Evolutionary conservation across 176 grass and related monocot species (phyloP), one percentile per base, ranked within the genome.

Genomic region (Hordeum marinum): DNA sequence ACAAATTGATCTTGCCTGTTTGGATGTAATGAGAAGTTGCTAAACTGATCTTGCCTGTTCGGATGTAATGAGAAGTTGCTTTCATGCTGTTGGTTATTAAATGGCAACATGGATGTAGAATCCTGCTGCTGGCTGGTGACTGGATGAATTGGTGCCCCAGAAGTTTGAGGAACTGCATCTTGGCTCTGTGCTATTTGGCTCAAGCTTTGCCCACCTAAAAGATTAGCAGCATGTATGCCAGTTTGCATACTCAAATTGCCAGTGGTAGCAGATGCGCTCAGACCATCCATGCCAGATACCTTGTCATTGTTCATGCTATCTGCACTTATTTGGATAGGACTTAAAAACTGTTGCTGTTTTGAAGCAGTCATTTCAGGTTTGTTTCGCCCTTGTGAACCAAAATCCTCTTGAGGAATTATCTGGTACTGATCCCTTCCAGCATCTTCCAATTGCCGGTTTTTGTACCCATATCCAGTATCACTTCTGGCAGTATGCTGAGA

Each of bases 1-100:
- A 64, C 55, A 68, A 90, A 90, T n/a, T 90, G 88, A 48, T 85
- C 82, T 67, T 90, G 90, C 66, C 87, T 71, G 72, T 72, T 80
- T 76, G 80, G 61, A 79, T 84, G 90, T 20, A 89, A 59, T 42
- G 86, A 50, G 76, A 85, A 90, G 52, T 65, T 62, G 39, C 76
- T 80, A 68, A 90, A 90, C 34, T 89, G 88, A 48, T 85, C 82
- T 67, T 90, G 90, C 66, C 87, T 71, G 66, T 77, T 83, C 75
- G 72, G 61, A 79, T 84, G 90, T 20, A 89, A 59, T 42, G 86
- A 50, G 67, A 85, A 90, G 52, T 65, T 62, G 39, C 76, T 80
- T 83, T 92, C 83, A 54, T 92, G 88, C 18, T 43, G 12, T 68
- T 90, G 93, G 66, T 36, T 83, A 87, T 60, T 90, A 11, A 82